Percentiles rank a stretch among this genome's conserved stretches.
These are phyloP conservation scores for Boehmeria nivea DNA, from an alignment of 306 rosid species.

Conservation along the genomic window DNA sequence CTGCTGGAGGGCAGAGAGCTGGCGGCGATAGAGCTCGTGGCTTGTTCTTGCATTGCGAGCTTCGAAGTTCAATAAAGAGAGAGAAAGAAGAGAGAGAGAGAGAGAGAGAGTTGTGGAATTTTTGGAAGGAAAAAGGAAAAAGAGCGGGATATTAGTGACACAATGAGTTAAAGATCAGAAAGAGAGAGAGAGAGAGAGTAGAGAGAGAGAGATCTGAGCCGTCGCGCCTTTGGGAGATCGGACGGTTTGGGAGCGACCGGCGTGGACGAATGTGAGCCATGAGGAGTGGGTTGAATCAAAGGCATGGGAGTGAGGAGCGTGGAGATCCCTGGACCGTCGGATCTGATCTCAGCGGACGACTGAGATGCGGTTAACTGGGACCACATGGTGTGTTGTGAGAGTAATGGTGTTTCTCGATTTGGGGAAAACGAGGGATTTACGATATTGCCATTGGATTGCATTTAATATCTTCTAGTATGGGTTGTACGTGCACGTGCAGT, in stretches of 20 bases:
- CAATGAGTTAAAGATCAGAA: conserved; percentile 1
- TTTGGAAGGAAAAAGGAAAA: neutral
- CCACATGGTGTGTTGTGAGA: conserved; percentile 17
- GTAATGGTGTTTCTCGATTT: conserved; percentile 11
- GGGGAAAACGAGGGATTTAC: neutral
- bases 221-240: conserved; percentile 22
- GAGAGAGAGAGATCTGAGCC: conserved; percentile 16
- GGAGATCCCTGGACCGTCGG: conserved; percentile 29
- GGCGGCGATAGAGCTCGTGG: conserved; percentile 51
- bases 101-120: neutral
- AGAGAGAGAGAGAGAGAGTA: too few species aligned
- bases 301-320: conserved; percentile 44
- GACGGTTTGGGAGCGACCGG: conserved; percentile 9
- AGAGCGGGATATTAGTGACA: conserved; percentile 31
- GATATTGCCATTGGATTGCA: neutral
- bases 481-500: conserved; percentile 6
- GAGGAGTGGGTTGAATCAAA: conserved; percentile 48
- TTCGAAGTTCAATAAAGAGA: conserved; percentile 5
- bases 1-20: conserved; percentile 63
- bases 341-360: conserved; percentile 27
- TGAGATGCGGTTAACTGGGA: conserved; percentile 26
- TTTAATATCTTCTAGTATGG: conserved; percentile 3
- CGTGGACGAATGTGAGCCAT: conserved; percentile 67
- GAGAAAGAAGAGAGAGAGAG: conserved; percentile 1
- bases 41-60: conserved; percentile 40